Percentiles rank a stretch among this genome's conserved stretches.
Evolutionary conservation across 345 rosid species (phyloP).

Genomic region (Corymbia maculata): DNA sequence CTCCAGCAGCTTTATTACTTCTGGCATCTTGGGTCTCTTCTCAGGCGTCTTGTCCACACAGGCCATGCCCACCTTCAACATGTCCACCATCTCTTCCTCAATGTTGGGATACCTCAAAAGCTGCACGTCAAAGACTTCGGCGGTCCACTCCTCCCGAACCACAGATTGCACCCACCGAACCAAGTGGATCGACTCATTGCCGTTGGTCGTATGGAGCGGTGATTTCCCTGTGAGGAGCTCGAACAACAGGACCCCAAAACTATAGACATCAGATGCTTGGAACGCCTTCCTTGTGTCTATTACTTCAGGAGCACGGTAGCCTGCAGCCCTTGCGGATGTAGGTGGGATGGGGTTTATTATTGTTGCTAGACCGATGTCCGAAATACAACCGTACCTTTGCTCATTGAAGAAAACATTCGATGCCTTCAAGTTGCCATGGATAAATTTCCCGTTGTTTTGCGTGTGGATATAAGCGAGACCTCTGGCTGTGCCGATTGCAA

Average conservation of each 20-base stretch:
- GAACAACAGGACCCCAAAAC: constrained; percentile 74
- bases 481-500: constrained; percentile 68
- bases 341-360: constrained; percentile 52
- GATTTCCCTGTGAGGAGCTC: constrained; percentile 87
- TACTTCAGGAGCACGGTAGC: constrained; percentile 85
- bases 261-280: constrained; percentile 71
- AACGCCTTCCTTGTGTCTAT: constrained; percentile 60
- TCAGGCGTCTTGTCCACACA: constrained; percentile 65
- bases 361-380: constrained; percentile 66
- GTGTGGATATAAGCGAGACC: constrained; percentile 68
- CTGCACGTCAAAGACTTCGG: constrained; percentile 80
- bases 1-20: constrained; percentile 63
- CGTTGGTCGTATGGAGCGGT: constrained; percentile 31
- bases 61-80: constrained; percentile 77
- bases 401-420: constrained; percentile 73
- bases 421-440: constrained; percentile 85
- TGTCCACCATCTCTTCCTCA: constrained; percentile 89
- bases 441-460: constrained; percentile 52
- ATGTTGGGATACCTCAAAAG: constrained; percentile 73
- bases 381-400: constrained; percentile 41
- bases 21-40: constrained; percentile 61
- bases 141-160: constrained; percentile 87
- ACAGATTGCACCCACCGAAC: constrained; percentile 89
- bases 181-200: constrained; percentile 54
- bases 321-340: constrained; percentile 42